Base-by-base conservation (phyloP, 306 rosid genomes). In the Inga oerstediana region DNA sequence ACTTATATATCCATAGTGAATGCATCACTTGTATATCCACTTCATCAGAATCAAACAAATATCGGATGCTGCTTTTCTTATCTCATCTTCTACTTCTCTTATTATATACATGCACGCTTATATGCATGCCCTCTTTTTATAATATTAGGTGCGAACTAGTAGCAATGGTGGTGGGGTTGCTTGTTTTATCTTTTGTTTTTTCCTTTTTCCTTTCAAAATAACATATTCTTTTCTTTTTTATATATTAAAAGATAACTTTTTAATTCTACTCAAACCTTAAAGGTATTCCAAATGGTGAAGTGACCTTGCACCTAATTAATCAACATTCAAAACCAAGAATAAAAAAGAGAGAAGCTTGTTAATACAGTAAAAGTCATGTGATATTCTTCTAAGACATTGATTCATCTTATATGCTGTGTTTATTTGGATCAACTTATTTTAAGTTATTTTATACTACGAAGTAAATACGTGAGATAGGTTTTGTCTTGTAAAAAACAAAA, bases 81-180 rank as follows among this genome's bases (percentile, higher is more conserved):
- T 87, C 89, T 84, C 65, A 90, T 84, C 75, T 84, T 41, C 79
- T 22, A 74, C 75, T 37, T 66, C 86, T 86, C 89, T 86, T 86
- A 85, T 86, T 84, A 35, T 81, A 75, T 56, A 6, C 19, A 54
- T 7, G 2, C 24, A 54, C 1, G 62, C 62, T 20, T 27, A 61
- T 61, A 61, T 59, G 32, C 4, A n/a, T n/a, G 24, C 61, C 3
- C 2, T 19, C 24, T 54, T 54, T 54, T 54, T 4, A 16, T 54
- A 54, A 54, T 3, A 16, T 54, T 54, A 7, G 24, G 62, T 19
- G 11, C 19, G 62, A 54, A 19, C 27, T 54, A 54, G 4, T 7
- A 1, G 27, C 11, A 54, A 54, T 54, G 9, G 62, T 54, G 24
- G 62, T 54, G 62, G 62, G 62, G 62, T 20, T 54, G 10, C 61